These are phyloP conservation scores for Astrothelium subdiscretum DNA, from an alignment of 495 filamentous ascomycete species.

Conservation along the genomic window DNA sequence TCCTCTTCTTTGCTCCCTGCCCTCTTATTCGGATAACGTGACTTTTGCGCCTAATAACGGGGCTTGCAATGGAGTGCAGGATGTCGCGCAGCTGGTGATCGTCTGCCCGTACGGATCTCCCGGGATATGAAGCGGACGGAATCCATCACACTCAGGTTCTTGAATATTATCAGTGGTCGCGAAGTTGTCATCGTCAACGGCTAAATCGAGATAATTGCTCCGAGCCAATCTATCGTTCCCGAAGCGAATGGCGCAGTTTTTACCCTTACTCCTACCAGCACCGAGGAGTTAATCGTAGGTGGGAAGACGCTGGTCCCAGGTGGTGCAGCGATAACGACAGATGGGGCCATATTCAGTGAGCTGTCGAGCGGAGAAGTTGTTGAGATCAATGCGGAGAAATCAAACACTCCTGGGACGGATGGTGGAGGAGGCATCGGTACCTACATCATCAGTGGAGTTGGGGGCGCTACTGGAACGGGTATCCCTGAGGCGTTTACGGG, in stretches of 20 bases:
- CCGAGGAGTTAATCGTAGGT: background rate
- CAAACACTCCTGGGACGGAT: background rate
- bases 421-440: background rate
- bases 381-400: background rate
- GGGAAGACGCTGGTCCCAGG: background rate
- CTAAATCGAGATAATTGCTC: background rate
- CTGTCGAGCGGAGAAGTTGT: background rate
- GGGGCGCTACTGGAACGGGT: background rate
- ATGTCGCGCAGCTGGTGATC: background rate
- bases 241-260: background rate
- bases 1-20: background rate
- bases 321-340: background rate
- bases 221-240: background rate
- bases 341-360: background rate
- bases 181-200: background rate
- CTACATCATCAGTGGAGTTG: background rate
- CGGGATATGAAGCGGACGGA: background rate
- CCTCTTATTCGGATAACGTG: background rate
- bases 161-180: background rate
- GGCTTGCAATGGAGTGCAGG: background rate
- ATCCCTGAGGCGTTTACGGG: background rate
- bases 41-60: background rate
- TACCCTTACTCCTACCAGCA: background rate
- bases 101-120: background rate
- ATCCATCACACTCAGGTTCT: background rate